A percentile compares a stretch with the other conserved stretches of the same genome.
phyloP scores from a whole-genome alignment of 164 flowering plant genomes.

The Santalum album region DNA sequence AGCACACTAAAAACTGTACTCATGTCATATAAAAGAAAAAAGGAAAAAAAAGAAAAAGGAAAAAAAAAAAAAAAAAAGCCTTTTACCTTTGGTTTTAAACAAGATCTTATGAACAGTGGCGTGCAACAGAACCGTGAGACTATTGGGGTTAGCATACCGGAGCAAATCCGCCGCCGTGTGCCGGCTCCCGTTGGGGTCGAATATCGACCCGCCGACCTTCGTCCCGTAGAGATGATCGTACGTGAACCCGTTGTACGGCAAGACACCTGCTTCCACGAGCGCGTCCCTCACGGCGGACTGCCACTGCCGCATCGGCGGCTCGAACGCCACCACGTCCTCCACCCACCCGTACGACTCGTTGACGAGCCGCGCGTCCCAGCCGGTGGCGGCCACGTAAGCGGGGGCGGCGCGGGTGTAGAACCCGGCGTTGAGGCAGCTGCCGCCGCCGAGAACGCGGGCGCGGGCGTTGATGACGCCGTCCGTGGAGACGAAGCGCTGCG shows the following conservation, averaged over 20 bases:
- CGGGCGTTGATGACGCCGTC: constrained; percentile 5
- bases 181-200: constrained; percentile 34
- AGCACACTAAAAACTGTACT: too few species aligned
- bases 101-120: constrained; percentile 40
- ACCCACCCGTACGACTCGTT: constrained; percentile 57
- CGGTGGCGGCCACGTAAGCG: constrained; percentile 20
- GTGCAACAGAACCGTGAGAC: constrained; percentile 33
- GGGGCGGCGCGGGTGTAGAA: constrained; percentile 9
- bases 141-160: constrained; percentile 31
- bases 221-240: constrained; percentile 54
- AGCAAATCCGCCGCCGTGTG: constrained; percentile 56
- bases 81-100: constrained; percentile 28
- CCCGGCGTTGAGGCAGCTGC: constrained; percentile 5
- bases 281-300: constrained; percentile 50
- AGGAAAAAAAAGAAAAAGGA: too few species aligned
- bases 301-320: constrained; percentile 49
- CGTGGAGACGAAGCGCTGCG: constrained; percentile 3
- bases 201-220: constrained; percentile 53
- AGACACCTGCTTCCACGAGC: constrained; percentile 37
- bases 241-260: constrained; percentile 53
- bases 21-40: too few species aligned
- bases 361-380: constrained; percentile 50
- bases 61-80: too few species aligned
- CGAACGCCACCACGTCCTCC: constrained; percentile 42
- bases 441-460: constrained; percentile 5